Conservation (phyloP, 2,329 filamentous ascomycete genomes). For the Colletotrichum melonis region DNA sequence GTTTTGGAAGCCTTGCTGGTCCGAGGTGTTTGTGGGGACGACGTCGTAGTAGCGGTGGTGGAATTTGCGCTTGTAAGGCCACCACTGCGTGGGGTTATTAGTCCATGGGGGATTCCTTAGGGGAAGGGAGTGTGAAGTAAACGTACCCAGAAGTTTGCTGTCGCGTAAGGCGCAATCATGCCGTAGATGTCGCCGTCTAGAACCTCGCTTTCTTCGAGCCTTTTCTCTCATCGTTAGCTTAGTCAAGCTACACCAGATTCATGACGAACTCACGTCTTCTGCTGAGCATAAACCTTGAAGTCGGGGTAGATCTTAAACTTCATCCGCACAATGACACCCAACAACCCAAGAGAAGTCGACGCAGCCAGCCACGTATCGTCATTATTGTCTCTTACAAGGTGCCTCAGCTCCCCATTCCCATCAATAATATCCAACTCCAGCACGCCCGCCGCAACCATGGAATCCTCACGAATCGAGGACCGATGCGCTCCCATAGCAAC, state of each 20-base stretch:
- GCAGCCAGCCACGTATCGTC: conserved; percentile 63
- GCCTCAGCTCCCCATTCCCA: conserved; percentile 55
- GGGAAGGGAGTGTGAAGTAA: too few species aligned
- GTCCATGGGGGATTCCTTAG: neutral
- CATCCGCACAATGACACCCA: conserved; percentile 60
- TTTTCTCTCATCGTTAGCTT: conserved; percentile 33
- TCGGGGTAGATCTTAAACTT: conserved; percentile 63
- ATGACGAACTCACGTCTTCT: conserved; percentile 54
- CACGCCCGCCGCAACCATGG: conserved; percentile 62
- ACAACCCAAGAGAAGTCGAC: conserved; percentile 60
- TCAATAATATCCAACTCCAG: conserved; percentile 61
- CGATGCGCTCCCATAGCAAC: conserved; percentile 65
- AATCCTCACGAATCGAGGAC: conserved; percentile 58
- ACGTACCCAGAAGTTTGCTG: conserved; percentile 62
- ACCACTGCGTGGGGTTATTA: conserved; percentile 51
- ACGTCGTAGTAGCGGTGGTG: conserved; percentile 64
- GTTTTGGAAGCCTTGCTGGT: conserved; percentile 62
- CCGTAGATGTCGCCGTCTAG: conserved; percentile 61
- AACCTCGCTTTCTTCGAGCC: conserved; percentile 58
- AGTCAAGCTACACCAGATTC: neutral
- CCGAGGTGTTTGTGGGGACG: conserved; percentile 50
- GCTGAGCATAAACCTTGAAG: conserved; percentile 62
- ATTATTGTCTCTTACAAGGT: conserved; percentile 52
- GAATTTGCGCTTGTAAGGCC: conserved; percentile 62
- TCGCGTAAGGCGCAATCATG: conserved; percentile 61